Evolutionary conservation across 345 rosid genomes (phyloP).

Genomic region (Microcos paniculata): DNA sequence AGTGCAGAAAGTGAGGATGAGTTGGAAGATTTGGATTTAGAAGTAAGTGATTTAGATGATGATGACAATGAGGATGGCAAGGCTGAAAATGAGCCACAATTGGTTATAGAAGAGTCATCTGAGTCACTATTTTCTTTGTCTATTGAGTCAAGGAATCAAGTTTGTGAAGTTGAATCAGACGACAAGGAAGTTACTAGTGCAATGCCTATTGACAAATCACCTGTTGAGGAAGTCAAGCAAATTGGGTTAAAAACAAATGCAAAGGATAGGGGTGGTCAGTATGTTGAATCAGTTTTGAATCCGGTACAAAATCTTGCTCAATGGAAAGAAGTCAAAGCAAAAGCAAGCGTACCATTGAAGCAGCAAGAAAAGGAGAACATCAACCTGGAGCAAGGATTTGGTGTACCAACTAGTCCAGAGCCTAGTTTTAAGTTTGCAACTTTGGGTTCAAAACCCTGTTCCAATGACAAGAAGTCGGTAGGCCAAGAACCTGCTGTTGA

Average conservation of each 20-base stretch:
- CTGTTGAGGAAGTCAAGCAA: conserved; percentile 22
- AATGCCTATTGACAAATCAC: conserved; percentile 12
- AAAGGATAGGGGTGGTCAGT: conserved; percentile 31
- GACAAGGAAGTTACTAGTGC: conserved; percentile 47
- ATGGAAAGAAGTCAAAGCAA: conserved; percentile 42
- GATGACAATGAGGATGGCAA: conserved; percentile 13
- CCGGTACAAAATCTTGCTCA: conserved; percentile 50
- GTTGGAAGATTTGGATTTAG: conserved; percentile 19
- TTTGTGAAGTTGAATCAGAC: conserved; percentile 22
- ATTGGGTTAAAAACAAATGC: conserved; percentile 18
- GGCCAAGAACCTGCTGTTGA: conserved; percentile 49
- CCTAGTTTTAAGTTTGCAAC: conserved; percentile 18
- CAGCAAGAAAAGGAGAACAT: conserved; percentile 48
- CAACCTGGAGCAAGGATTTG: conserved; percentile 18
- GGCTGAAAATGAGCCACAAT: neutral
- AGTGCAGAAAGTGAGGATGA: conserved; percentile 29
- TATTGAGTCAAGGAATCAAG: conserved; percentile 49
- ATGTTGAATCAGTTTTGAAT: conserved; percentile 42
- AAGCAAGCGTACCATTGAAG: conserved; percentile 26
- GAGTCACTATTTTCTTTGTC: conserved; percentile 68
- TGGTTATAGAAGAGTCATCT: conserved; percentile 48
- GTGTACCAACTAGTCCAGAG: conserved; percentile 18
- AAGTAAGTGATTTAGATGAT: conserved; percentile 6
- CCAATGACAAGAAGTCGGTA: conserved; percentile 16
- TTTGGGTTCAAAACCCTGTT: conserved; percentile 1